Base-by-base conservation (phyloP, 495 filamentous ascomycete genomes). In the Aspergillus diversus region DNA sequence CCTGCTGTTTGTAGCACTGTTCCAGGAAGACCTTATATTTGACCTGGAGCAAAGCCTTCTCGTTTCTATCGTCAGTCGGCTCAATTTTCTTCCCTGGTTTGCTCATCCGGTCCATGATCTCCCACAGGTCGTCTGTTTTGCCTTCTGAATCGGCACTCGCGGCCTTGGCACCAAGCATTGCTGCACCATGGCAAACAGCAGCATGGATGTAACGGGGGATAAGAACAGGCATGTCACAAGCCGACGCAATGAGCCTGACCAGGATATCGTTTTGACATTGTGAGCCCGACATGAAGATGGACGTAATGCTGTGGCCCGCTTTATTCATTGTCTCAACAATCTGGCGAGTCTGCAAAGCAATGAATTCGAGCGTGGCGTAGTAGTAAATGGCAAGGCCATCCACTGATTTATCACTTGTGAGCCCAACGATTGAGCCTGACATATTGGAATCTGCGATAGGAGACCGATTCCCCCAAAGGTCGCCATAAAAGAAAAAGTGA, bases 401-500 rank as follows among this genome's bases (percentile, higher is more conserved):
- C 33, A 95, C 83, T 68, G 86, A 88, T 62, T 89, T 91, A 73
- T 99, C 94, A 57, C 85, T 89, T 72, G 87, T 90, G 35, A 99
- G 81, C 6, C 95, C 95, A 59, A 96, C 87, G 50, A 95, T 84
- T 1, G 93, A 87, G 34, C 95, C 95, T 33, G 87, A 87, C 95
- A 99, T 99, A 72, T 85, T 87, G 1, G 93, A 84, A 68, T 99
- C 92, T 0, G 94, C 94, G 59, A 99, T 86, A 5, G 95, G 95
- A 16, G 92, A 96, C 34, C 95, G 88, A 75, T 99, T 99, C 46
- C 95, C 95, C 83, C 95, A 97, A n/a, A 97, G 85, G 70, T 99
- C 95, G 57, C 95, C 95, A 70, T 98, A 97, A 81, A 99, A 96
- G 84, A 98, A 99, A 75, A 96, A 88, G 74, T 98, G 94, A 7